phyloP scores from a whole-genome alignment of 1,284 basidiomycete genomes.

The Gomphus sp. region DNA sequence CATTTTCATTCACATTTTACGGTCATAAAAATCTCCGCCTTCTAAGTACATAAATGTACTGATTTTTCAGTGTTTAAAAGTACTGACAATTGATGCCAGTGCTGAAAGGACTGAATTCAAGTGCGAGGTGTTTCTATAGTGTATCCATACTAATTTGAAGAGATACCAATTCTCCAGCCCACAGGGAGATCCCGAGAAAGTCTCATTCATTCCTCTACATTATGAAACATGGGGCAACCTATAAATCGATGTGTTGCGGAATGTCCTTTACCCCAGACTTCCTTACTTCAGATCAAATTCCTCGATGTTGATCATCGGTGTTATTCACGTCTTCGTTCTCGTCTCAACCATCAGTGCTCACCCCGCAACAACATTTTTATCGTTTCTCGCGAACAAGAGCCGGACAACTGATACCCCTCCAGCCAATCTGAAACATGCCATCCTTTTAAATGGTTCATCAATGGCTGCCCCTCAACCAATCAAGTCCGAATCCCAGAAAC shows the following conservation, averaged over 20 bases:
- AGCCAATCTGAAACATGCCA: not conserved
- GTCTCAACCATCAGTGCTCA: not conserved
- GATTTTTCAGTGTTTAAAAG: too few relatives aligned
- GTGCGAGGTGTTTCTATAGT: too few relatives aligned
- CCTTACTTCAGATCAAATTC: too few relatives aligned
- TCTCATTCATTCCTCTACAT: not conserved
- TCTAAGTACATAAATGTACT: too few relatives aligned
- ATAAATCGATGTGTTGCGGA: not conserved
- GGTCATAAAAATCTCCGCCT: too few relatives aligned
- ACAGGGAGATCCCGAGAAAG: not conserved
- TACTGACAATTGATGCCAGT: too few relatives aligned
- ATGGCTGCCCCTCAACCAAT: not conserved
- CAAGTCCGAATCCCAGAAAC: not conserved
- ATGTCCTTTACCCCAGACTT: not conserved
- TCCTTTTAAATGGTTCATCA: not conserved
- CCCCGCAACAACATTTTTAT: not conserved
- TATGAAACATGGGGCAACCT: not conserved
- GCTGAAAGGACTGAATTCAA: too few relatives aligned
- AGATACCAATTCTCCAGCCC: too few relatives aligned
- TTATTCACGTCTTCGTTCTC: not conserved
- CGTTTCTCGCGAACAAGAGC: not conserved
- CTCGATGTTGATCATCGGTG: not conserved
- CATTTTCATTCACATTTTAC: too few relatives aligned
- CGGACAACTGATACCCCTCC: not conserved
- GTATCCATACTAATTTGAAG: too few relatives aligned